phyloP scores from a whole-genome alignment of 2,329 filamentous ascomycete species.

The Beauveria sp. region DNA sequence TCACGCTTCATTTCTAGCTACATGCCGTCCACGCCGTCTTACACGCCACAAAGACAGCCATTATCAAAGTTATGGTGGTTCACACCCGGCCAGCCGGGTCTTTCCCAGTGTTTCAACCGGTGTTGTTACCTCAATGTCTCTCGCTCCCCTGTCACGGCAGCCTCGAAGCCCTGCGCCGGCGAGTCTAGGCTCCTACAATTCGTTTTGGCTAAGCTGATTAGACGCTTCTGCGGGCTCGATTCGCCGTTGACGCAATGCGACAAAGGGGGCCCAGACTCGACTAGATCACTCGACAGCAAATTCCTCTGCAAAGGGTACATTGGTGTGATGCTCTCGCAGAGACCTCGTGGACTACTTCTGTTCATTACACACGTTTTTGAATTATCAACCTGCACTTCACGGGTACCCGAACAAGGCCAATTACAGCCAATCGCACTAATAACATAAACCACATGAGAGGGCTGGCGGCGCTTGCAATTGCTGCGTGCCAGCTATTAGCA shows the following conservation, averaged over 20 bases:
- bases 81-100: neutral
- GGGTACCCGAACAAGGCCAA: neutral
- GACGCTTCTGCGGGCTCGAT: neutral
- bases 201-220: neutral
- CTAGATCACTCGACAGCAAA: neutral
- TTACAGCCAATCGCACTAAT: neutral
- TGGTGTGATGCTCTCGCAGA: neutral
- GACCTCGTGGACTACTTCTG: neutral
- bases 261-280: neutral
- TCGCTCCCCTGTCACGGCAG: neutral
- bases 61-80: neutral
- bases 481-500: neutral
- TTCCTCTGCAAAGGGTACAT: neutral
- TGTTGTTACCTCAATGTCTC: slow-evolving; percentile 1
- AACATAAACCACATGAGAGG: neutral
- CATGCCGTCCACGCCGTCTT: neutral
- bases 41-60: neutral
- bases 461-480: slow-evolving; percentile 2
- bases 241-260: neutral
- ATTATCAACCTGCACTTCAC: too few relatives aligned
- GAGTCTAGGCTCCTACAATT: slow-evolving; percentile 4
- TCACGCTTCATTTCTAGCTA: neutral
- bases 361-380: neutral
- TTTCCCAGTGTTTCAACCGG: neutral
- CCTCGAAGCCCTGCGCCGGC: neutral